phyloP scores from a whole-genome alignment of 495 filamentous ascomycete genomes.

The Barbatosphaeria neglecta region DNA sequence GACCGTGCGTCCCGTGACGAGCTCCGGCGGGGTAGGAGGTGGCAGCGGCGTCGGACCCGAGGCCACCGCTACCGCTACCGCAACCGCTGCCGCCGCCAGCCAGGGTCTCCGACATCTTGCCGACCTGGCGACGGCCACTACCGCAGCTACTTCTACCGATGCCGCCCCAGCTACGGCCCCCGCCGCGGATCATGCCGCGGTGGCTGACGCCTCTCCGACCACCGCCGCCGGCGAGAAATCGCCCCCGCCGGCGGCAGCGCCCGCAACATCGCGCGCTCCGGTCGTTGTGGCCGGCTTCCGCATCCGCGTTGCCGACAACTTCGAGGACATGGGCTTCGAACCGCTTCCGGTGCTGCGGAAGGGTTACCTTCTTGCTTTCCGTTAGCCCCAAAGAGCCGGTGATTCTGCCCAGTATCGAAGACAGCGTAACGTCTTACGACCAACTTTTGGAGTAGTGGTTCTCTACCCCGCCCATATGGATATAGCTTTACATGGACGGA shows the following conservation, averaged over 20 bases:
- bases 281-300: too few species aligned
- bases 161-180: background rate
- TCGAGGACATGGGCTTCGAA: background rate
- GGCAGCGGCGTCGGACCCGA: too few species aligned
- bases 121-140: background rate
- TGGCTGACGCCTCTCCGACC: background rate
- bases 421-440: too few species aligned
- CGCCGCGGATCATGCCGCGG: background rate
- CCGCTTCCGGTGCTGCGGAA: background rate
- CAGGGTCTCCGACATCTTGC: background rate
- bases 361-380: background rate
- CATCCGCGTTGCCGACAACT: background rate
- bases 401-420: too few species aligned
- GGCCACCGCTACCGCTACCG: too few species aligned
- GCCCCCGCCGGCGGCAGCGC: background rate
- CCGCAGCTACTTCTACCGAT: background rate
- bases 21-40: background rate
- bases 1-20: constrained; percentile 17
- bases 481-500: too few species aligned
- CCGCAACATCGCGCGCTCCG: background rate
- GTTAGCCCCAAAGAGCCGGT: background rate
- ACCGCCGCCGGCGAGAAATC: background rate
- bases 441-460: too few species aligned
- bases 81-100: background rate
- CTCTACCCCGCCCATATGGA: too few species aligned